Base-by-base conservation (phyloP, 768 basidiomycete species). In the Lactarius vividus region DNA sequence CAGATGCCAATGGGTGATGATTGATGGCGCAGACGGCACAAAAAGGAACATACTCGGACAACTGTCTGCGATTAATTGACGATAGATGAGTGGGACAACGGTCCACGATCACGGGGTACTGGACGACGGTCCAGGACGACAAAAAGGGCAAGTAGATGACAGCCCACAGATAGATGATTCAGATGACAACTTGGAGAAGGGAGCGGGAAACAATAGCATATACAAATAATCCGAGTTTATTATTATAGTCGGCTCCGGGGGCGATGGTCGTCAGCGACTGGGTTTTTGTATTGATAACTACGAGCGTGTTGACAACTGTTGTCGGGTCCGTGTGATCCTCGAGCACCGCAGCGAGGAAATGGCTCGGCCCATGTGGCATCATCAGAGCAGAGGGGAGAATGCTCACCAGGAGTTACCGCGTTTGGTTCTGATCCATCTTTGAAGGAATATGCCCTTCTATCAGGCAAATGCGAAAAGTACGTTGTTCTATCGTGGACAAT, bases 241-340 rank as follows among this genome's bases (percentile, higher is more conserved):
- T n/a, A n/a, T n/a, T n/a, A n/a, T n/a, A n/a, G n/a, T 92, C 89
- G 5, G 85, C 84, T 7, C 87, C 89, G 0, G 79, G 75, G 2
- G 78, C 77, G 46, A 92, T 74, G 4, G 81, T 74, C 9, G 78
- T 74, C 2, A 88, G 73, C 0, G 75, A 74, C 67, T 82, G 79
- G 4, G 78, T 75, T 2, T 69, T 63, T 0, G 81, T 80, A 73
- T 88, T 77, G 70, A 93, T 81, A 60, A 86, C 71, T 59, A 80
- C 80, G 39, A 94, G 82, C 0, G 80, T 80, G 63, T 82, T 92
- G 31, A 83, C 77, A 23, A 89, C 80, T 28, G 81, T 72, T 4
- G 83, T 72, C 0, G 87, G 85, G 3, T 71, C 75, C 0, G 87
- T 89, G 75, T 91, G 89, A 69, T 92, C 89, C 72, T 94, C 91